phyloP scores from a whole-genome alignment of 371 early-diverging fungal genomes.

The Mucor circinelloides region DNA sequence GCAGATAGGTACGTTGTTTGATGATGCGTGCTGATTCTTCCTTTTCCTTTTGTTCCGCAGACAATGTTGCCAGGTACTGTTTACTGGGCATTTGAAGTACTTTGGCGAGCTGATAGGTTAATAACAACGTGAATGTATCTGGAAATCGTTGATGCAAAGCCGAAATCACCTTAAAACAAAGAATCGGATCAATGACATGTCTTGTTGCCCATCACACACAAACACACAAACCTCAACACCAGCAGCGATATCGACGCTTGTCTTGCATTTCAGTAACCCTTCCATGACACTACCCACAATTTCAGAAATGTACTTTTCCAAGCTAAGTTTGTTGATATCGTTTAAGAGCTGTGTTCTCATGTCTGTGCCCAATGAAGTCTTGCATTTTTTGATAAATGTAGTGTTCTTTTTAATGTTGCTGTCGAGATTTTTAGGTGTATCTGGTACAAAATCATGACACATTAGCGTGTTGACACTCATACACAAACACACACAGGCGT shows the following conservation, averaged over 20 bases:
- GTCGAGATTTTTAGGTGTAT: conserved; percentile 71
- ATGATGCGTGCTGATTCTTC: conserved; percentile 79
- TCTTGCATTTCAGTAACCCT: conserved; percentile 72
- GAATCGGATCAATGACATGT: too few species aligned
- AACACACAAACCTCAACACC: conserved; percentile 69
- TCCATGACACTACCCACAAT: conserved; percentile 84
- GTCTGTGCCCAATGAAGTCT: conserved; percentile 80
- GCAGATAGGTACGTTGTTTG: conserved; percentile 70
- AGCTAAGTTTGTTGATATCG: conserved; percentile 83
- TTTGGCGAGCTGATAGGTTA: conserved; percentile 67
- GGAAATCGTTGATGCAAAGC: conserved; percentile 92
- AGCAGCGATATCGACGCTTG: conserved; percentile 74
- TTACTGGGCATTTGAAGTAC: conserved; percentile 52
- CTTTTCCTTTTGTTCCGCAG: conserved; percentile 82
- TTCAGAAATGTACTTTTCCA: conserved; percentile 97
- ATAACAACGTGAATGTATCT: conserved; percentile 70
- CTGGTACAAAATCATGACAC: not conserved
- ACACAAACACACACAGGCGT: too few species aligned
- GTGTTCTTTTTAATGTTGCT: conserved; percentile 97
- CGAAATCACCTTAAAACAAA: conserved; percentile 64
- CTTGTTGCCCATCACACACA: not conserved
- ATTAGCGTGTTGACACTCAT: too few species aligned
- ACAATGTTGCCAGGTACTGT: conserved; percentile 58
- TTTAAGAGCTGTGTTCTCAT: conserved; percentile 69
- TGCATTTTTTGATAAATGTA: conserved; percentile 92